Evolutionary conservation across 2,329 filamentous ascomycete genomes (phyloP), one percentile per base, ranked within the genome.

Genomic region (Penicillium janthinellum): DNA sequence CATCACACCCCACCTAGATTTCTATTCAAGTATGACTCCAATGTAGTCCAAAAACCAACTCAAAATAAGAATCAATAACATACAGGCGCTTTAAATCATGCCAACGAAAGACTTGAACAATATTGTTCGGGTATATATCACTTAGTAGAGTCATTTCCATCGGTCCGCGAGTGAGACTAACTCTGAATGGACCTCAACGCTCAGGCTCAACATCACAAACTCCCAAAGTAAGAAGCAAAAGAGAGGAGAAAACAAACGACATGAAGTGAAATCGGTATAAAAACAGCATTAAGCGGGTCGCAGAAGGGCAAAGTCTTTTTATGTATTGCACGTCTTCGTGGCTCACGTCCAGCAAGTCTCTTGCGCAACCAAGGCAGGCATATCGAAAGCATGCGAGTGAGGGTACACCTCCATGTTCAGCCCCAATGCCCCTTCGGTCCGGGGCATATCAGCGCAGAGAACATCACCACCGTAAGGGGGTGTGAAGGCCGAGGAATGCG

Each of bases 401-500:
- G 73, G 62, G 56, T 72, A 73, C 14, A 75, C 65, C 12, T 71
- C 69, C 64, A 76, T 65, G 28, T 69, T 71, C 25, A 74, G 60
- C 6, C 67, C 67, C 2, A 71, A 55, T 0, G 68, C 52, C 45
- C 64, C 66, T 35, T 75, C 71, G 12, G 69, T 57, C 10, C 70
- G 72, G 5, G 71, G 57, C 54, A 72, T 57, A 55, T 70, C 66
- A 34, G 70, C 67, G 53, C 74, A 73, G 25, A 72, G 62, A 28
- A 70, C 59, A 45, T 78, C 76, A 54, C 72, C 68, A 5, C 73
- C 65, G 54, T 74, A 78, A 31, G 70, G 69, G 34, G 77, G 73
- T 17, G 75, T 75, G 44, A 75, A 79, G 11, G 73, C 67, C 1
- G 76, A 71, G 2, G 77, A 73, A 22, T 75, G 72, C 2, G 72